Evolutionary conservation across 164 flowering plant genomes (phyloP), one percentile per base, ranked within the genome.

Genomic region (Nelumbo lutea): DNA sequence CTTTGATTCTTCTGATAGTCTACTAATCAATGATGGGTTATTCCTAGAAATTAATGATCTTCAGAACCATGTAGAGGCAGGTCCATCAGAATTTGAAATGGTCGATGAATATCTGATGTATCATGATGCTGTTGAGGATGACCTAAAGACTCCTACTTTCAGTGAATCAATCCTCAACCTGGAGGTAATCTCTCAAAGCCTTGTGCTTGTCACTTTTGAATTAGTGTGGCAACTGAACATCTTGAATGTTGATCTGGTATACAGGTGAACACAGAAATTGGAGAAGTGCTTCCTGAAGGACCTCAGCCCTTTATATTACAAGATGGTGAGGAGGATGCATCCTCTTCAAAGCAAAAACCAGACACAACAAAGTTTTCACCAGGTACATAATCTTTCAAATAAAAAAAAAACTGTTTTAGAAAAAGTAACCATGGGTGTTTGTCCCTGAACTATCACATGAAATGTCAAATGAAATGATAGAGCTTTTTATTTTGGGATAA

Each of bases 11-110:
- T 9, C 61, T 63, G 68, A 70, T 53, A 60, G 72, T 74, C 66
- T 59, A 48, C 66, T 68, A 42, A 45, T 65, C 55, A 69, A 41
- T 15, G 85, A 83, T 66, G 86, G 77, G 41, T 71, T 76, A 8
- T 79, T 71, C 75, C 72, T 84, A 15, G 87, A 84, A 65, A 63
- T 84, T 15, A 64, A 81, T 76, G 89, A 88, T 76, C 81, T 87
- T 69, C 56, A 65, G 27, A 70, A 78, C 38, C 74, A 70, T 38
- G 47, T 55, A 38, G 81, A 74, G 45, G 68, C 64, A 8, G 83
- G 81, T 66, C 45, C 75, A 9, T 52, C 66, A n/a, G 78, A 66
- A 50, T 76, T 82, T 74, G 85, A 80, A 62, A 68, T 75, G 78
- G 70, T 83, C 46, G 84, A 84, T 43, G 85, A 86, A 50, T 82